These are phyloP conservation scores for Rosa rugosa DNA, from an alignment of 306 rosid genomes.

Conservation along the genomic window DNA sequence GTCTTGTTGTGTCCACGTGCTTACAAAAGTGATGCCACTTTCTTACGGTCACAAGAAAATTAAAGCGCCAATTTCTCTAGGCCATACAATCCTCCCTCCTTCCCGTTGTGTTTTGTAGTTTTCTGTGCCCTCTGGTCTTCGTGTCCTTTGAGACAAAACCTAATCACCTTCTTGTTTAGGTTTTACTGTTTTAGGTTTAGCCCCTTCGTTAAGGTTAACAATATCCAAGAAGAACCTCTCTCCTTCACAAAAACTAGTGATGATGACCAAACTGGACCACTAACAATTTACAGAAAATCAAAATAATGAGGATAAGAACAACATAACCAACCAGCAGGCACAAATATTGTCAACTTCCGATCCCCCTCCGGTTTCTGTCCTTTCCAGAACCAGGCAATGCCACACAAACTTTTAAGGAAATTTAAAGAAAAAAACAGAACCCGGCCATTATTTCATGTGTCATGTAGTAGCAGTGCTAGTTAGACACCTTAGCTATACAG, in stretches of 20 bases:
- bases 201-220: neutral
- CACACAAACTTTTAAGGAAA: neutral
- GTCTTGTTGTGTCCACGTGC: neutral
- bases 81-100: conserved; percentile 17
- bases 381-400: conserved; percentile 45
- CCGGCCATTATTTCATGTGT: neutral
- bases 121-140: conserved; percentile 31
- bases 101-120: neutral
- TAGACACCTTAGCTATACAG: conserved; percentile 37
- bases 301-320: conserved; percentile 41
- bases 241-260: neutral
- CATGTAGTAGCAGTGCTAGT: neutral
- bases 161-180: neutral
- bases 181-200: neutral
- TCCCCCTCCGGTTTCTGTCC: conserved; percentile 1
- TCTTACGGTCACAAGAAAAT: conserved; percentile 41
- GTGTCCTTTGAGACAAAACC: conserved; percentile 17
- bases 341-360: conserved; percentile 31
- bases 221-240: neutral
- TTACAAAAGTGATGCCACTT: conserved; percentile 16
- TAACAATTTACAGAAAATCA: conserved; percentile 1
- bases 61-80: conserved; percentile 28
- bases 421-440: neutral
- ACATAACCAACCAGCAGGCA: conserved; percentile 22
- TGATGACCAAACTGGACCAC: conserved; percentile 4